Evolutionary conservation across 345 rosid species (phyloP).

Genomic region (Lepidium sativum): DNA sequence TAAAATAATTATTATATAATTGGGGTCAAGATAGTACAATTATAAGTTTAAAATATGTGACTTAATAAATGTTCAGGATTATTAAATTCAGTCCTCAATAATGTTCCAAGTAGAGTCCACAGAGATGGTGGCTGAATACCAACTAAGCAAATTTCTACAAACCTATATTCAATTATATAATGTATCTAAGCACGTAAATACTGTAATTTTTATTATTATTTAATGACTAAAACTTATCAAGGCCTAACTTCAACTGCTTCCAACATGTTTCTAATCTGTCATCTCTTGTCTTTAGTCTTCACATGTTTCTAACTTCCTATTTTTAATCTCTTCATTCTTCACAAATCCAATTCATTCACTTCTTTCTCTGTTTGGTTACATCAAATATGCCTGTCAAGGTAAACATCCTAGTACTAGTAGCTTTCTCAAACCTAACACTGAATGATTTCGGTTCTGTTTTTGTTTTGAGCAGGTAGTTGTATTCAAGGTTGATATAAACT

Average conservation of each 20-base stretch:
- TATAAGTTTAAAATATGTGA: not conserved
- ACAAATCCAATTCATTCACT: not conserved
- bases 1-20: too few species aligned
- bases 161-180: too few species aligned
- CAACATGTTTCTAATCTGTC: slow-evolving; percentile 17
- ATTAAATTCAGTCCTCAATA: slow-evolving; percentile 2
- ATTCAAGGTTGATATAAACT: slow-evolving; percentile 21
- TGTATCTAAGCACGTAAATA: slow-evolving; percentile 12
- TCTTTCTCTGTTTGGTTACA: not conserved
- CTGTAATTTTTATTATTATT: too few species aligned
- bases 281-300: not conserved
- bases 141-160: slow-evolving; percentile 15
- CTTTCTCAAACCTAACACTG: not conserved
- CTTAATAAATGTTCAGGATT: not conserved
- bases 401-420: slow-evolving; percentile 2
- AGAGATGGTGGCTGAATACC: slow-evolving; percentile 8
- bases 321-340: not conserved
- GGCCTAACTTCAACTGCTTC: slow-evolving; percentile 14
- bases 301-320: slow-evolving; percentile 6
- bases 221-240: slow-evolving; percentile 12
- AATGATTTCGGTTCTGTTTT: not conserved
- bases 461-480: slow-evolving; percentile 18
- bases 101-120: slow-evolving; percentile 18
- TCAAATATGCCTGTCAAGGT: slow-evolving; percentile 27
- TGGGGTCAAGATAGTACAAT: slow-evolving; percentile 6